Evolutionary conservation across 2,329 filamentous ascomycete species (phyloP).

Genomic region (Fusarium irregulare): DNA sequence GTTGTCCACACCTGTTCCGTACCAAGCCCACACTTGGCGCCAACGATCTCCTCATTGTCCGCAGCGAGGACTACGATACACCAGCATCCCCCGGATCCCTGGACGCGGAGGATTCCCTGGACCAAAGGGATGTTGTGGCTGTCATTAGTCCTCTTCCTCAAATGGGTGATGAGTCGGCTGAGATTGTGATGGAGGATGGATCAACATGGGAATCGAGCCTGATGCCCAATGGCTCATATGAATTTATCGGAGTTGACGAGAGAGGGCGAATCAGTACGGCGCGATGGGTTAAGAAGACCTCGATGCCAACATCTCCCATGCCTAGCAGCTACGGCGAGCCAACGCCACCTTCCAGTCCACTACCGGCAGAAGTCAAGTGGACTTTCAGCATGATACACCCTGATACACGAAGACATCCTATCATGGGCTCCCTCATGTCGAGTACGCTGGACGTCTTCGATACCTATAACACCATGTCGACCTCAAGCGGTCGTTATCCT

Average conservation of each 20-base stretch:
- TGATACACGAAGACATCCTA: conserved; percentile 75
- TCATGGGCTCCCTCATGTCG: conserved; percentile 75
- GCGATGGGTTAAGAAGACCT: conserved; percentile 72
- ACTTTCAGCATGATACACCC: conserved; percentile 83
- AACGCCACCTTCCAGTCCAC: conserved; percentile 41
- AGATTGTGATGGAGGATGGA: conserved; percentile 75
- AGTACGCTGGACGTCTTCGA: conserved; percentile 76
- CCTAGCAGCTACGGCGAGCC: conserved; percentile 34
- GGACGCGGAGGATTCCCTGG: conserved; percentile 60
- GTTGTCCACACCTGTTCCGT: conserved; percentile 72
- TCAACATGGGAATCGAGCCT: conserved; percentile 67
- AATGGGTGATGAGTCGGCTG: conserved; percentile 63
- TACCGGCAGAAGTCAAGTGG: conserved; percentile 65
- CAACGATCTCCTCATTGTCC: conserved; percentile 77
- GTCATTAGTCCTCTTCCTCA: conserved; percentile 72
- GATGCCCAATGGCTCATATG: conserved; percentile 68
- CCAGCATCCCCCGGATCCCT: conserved; percentile 44
- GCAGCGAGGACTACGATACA: conserved; percentile 72
- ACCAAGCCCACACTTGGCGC: conserved; percentile 72
- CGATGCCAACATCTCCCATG: conserved; percentile 36
- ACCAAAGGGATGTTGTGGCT: conserved; percentile 69
- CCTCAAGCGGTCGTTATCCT: conserved; percentile 61
- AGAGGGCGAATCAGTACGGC: conserved; percentile 70
- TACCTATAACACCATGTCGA: conserved; percentile 69
- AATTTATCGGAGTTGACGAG: conserved; percentile 71